phyloP scores from a whole-genome alignment of 2,329 filamentous ascomycete species.

The Botrytis fragariae region DNA sequence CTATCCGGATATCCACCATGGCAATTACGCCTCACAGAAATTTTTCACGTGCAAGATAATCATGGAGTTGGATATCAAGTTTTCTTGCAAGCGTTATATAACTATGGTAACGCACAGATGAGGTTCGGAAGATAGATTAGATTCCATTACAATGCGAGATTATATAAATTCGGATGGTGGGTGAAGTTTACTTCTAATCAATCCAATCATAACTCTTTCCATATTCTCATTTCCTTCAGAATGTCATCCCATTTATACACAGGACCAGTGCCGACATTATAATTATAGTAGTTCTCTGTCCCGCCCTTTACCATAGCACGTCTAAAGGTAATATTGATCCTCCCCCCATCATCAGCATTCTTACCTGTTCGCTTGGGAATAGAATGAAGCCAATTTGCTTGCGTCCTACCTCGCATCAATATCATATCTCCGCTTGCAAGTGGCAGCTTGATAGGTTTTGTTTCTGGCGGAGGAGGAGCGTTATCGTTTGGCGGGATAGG shows the following conservation, averaged over 20 bases:
- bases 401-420: conserved; percentile 73
- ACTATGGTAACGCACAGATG: conserved; percentile 85
- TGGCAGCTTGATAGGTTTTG: conserved; percentile 49
- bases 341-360: conserved; percentile 59
- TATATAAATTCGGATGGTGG: conserved; percentile 9
- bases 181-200: background rate
- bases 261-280: conserved; percentile 71
- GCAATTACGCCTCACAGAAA: conserved; percentile 93
- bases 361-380: conserved; percentile 71
- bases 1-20: conserved; percentile 92
- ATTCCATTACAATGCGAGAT: background rate
- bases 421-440: conserved; percentile 74
- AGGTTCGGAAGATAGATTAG: conserved; percentile 51
- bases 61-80: conserved; percentile 89
- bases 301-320: conserved; percentile 67
- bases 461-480: conserved; percentile 35
- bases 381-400: conserved; percentile 73
- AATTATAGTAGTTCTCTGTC: conserved; percentile 81
- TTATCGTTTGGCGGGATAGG: conserved; percentile 45
- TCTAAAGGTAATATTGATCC: conserved; percentile 77
- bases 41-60: conserved; percentile 76
- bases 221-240: conserved; percentile 45
- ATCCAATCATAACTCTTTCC: conserved; percentile 27
- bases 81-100: conserved; percentile 80
- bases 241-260: conserved; percentile 66